A percentile compares a stretch with the other conserved stretches of the same genome.
phyloP scores from a whole-genome alignment of 2,329 filamentous ascomycete species.

The Paradendryphiella salina region DNA sequence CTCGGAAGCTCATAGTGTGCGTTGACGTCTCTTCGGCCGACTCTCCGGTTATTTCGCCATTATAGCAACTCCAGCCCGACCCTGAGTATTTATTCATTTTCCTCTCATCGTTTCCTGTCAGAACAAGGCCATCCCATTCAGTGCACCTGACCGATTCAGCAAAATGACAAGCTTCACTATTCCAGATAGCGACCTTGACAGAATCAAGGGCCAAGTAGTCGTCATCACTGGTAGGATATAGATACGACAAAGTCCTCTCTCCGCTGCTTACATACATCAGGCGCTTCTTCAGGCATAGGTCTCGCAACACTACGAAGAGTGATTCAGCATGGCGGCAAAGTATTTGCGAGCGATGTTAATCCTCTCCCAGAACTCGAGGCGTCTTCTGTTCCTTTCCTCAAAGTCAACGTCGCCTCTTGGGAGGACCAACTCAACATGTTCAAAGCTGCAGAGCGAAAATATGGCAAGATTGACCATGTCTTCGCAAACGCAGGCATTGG shows the following conservation, averaged over 20 bases:
- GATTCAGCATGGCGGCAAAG: conserved; percentile 57
- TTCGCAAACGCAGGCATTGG: conserved; percentile 47
- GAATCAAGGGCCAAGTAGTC: conserved; percentile 56
- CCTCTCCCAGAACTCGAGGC: conserved; percentile 42
- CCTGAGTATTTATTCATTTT: no score
- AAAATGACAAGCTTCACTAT: conserved; percentile 50
- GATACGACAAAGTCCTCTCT: background rate
- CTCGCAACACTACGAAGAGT: conserved; percentile 59
- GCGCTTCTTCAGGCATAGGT: conserved; percentile 64
- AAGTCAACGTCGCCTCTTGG: conserved; percentile 52
- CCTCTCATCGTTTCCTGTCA: background rate
- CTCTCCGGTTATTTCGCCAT: no score
- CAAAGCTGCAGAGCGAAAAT: conserved; percentile 51
- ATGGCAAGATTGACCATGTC: conserved; percentile 52
- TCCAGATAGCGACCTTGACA: conserved; percentile 49
- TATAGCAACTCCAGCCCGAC: no score
- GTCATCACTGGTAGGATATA: conserved; percentile 54
- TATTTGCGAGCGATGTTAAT: conserved; percentile 60
- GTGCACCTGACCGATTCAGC: background rate
- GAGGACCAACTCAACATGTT: conserved; percentile 57
- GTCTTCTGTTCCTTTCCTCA: conserved; percentile 27
- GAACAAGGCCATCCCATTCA: background rate
- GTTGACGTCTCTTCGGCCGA: no score
- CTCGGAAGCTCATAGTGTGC: no score
- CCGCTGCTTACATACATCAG: conserved; percentile 32